Evolutionary conservation across 2,329 filamentous ascomycete genomes (phyloP), one percentile per base, ranked within the genome.

Genomic region (Onygena corvina): DNA sequence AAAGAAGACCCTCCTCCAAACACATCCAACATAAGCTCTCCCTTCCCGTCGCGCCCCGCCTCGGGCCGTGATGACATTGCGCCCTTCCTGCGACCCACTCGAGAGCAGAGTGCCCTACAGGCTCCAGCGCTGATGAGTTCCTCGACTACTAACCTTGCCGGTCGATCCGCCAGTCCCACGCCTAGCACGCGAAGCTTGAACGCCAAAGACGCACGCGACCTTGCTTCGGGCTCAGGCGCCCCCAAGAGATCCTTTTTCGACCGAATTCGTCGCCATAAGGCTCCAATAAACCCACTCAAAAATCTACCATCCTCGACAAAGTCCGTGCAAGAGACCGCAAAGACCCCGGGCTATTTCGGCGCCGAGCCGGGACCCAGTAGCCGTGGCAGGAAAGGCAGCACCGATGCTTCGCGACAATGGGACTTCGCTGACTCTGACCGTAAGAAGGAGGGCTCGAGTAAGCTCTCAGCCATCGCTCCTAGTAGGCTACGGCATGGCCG

Each of bases 81-180:
- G 25, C 23, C 33, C 12, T 9, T 47, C 21, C 20, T 30, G 9
- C 49, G 38, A 14, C 23, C 66, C 68, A 60, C 79, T 76, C 62
- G 80, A 81, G 52, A 59, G 31, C 49, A 51, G 8, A 27, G 38
- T n/a, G n/a, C n/a, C 21, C 36, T 53, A n/a, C 35, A 55, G 31
- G 25, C 49, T 33, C 50, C 52, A 18, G 53, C 55, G 16, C 53
- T 54, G 21, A 52, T 52, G 48, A 56, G 54, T 45, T 53, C 67
- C 42, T 76, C 74, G 25, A 66, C 68, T 11, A 68, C 68, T 4
- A 71, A 65, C 18, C 64, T 76, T 30, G 66, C 73, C 62, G 76
- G 70, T 56, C 81, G 88, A 56, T 81, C 86, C 9, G 78, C 84
- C 53, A 94, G 89, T 65, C 87, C 89, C 21, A 86, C 86, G 0